Evolutionary conservation across 2,329 filamentous ascomycete genomes (phyloP), one percentile per base, ranked within the genome.

Genomic region (Nigrograna mackinnonii): DNA sequence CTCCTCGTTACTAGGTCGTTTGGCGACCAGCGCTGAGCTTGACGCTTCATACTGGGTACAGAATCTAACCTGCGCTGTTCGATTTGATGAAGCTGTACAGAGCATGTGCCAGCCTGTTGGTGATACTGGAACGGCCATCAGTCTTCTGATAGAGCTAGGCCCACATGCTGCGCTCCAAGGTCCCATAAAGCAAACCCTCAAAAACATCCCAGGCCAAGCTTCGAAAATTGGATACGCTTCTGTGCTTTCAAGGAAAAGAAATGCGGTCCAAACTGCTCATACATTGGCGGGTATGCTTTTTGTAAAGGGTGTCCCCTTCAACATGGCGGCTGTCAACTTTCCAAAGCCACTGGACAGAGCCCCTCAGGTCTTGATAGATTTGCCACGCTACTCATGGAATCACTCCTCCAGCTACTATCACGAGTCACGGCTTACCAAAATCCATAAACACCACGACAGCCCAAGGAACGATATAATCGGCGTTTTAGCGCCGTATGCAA

Each of bases 361-460:
- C 14, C 42, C 57, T n/a, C 49, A 37, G 6, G 44, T 48, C 1
- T 28, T 54, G 30, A 43, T 43, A 9, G 50, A 55, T 17, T 54
- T 66, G 1, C 60, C 62, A 4, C 45, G 47, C 2, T 67, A 65
- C 37, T 47, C 52, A 5, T 67, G 56, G 53, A 57, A 64, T 36
- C 60, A 65, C 39, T 41, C 50, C 14, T 49, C 41, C 19, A 37
- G 44, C 7, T 58, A 47, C 41, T 62, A 53, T 54, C 39, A 46
- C 26, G 41, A 51, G 33, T 38, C 39, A 14, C 44, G 44, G 11
- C 17, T 43, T 7, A 46, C 39, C 17, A 31, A 42, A 13, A 16
- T 42, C 14, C 48, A 49, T 33, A 45, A 48, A 18, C 41, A 39
- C 22, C 39, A 40, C 6, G 28, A 43, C 12, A 13, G 20, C 18